Evolutionary conservation across 2,329 filamentous ascomycete genomes (phyloP).

Genomic region (Stachybotrys elegans): DNA sequence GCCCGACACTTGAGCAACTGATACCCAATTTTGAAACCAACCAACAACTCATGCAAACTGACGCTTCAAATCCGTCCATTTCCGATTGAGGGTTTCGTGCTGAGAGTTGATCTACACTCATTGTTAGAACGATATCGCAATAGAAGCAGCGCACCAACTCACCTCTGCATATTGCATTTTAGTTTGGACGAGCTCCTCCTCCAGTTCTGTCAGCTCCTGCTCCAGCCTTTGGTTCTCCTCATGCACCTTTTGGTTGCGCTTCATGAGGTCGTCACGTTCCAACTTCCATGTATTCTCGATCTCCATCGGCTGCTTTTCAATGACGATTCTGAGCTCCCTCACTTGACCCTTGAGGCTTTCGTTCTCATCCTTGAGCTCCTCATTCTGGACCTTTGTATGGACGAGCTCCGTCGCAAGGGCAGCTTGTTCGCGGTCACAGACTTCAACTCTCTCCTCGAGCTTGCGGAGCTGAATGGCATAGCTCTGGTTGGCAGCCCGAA

Average conservation of each 20-base stretch:
- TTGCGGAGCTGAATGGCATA: conserved; percentile 74
- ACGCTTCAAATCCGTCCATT: conserved; percentile 69
- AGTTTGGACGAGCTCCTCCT: conserved; percentile 84
- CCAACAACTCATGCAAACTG: conserved; percentile 42
- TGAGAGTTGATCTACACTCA: conserved; percentile 58
- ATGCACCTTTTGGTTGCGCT: conserved; percentile 87
- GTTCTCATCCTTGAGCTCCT: conserved; percentile 82
- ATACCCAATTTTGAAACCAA: too few relatives aligned
- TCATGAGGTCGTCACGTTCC: conserved; percentile 89
- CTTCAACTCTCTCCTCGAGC: conserved; percentile 83
- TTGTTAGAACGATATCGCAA: conserved; percentile 10
- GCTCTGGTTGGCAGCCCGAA: conserved; percentile 61
- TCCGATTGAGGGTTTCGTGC: conserved; percentile 68
- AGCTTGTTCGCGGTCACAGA: conserved; percentile 85
- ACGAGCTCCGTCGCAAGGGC: conserved; percentile 88
- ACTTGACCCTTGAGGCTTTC: conserved; percentile 84
- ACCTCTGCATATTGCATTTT: conserved; percentile 97
- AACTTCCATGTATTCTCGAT: conserved; percentile 75
- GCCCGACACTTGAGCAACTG: too few relatives aligned
- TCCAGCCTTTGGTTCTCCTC: conserved; percentile 86
- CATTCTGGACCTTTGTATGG: conserved; percentile 87
- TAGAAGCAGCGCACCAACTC: conserved; percentile 29
- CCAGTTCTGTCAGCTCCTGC: conserved; percentile 86
- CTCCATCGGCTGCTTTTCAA: conserved; percentile 84
- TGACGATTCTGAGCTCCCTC: conserved; percentile 75